Percentiles rank a stretch among this genome's conserved stretches.
phyloP scores from a whole-genome alignment of 2,329 filamentous ascomycete genomes.

The Cladosporium sp. region DNA sequence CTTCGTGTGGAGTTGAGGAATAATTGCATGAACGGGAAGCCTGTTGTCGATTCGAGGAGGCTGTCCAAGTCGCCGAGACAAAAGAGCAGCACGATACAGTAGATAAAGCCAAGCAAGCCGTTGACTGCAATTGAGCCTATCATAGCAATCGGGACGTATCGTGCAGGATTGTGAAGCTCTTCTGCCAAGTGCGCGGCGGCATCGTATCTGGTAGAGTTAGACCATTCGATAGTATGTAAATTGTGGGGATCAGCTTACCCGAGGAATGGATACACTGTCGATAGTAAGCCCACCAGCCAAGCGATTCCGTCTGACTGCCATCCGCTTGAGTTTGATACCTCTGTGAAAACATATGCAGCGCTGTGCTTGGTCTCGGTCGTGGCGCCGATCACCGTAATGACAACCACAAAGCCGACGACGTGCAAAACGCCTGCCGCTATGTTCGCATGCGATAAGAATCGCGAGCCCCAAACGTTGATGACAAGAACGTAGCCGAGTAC shows the following conservation, averaged over 20 bases:
- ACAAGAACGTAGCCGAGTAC: slow-evolving; percentile 31
- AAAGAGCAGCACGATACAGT: slow-evolving; percentile 29
- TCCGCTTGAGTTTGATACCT: slow-evolving; percentile 35
- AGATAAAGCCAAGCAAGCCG: slow-evolving; percentile 18
- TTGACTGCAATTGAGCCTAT: slow-evolving; percentile 17
- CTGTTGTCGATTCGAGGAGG: slow-evolving; percentile 16
- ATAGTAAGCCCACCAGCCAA: slow-evolving; percentile 38
- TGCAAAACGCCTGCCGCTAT: slow-evolving; percentile 44
- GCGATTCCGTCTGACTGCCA: slow-evolving; percentile 41
- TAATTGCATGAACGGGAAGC: slow-evolving; percentile 31
- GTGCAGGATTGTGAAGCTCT: slow-evolving; percentile 22
- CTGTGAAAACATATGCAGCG: slow-evolving; percentile 38
- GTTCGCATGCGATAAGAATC: slow-evolving; percentile 42
- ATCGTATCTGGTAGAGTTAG: slow-evolving; percentile 23
- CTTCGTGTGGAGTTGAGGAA: slow-evolving; percentile 32
- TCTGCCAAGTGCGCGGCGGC: slow-evolving; percentile 33
- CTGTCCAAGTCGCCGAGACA: slow-evolving; percentile 25
- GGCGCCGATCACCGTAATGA: slow-evolving; percentile 39
- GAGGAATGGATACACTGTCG: slow-evolving; percentile 18
- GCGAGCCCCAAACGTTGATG: slow-evolving; percentile 41
- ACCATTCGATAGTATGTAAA: background rate
- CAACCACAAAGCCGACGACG: slow-evolving; percentile 46
- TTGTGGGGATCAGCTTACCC: slow-evolving; percentile 2
- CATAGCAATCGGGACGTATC: slow-evolving; percentile 21
- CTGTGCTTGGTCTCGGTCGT: slow-evolving; percentile 31